phyloP scores from a whole-genome alignment of 2,329 filamentous ascomycete genomes.

The Metarhizium sp. region DNA sequence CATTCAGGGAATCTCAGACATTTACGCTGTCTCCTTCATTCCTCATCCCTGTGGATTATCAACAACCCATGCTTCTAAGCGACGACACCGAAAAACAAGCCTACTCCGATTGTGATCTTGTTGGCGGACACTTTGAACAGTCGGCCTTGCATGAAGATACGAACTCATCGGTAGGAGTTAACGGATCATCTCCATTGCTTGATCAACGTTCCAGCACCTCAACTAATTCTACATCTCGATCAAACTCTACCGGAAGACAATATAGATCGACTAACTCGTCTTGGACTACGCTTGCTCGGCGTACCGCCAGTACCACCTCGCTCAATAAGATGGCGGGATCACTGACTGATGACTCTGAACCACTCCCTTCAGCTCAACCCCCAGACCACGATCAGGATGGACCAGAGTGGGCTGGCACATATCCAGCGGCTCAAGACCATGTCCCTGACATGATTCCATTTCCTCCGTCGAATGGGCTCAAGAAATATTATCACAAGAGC shows the following conservation, averaged over 20 bases:
- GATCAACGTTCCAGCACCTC: slow-evolving; percentile 45
- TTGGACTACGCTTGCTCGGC: slow-evolving; percentile 42
- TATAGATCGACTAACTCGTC: slow-evolving; percentile 45
- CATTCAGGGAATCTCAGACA: slow-evolving; percentile 49
- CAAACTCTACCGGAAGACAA: slow-evolving; percentile 38
- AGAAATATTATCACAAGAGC: slow-evolving; percentile 22
- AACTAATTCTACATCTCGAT: slow-evolving; percentile 37
- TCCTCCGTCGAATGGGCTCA: slow-evolving; percentile 13
- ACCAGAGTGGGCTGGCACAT: slow-evolving; percentile 7
- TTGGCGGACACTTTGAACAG: slow-evolving; percentile 5
- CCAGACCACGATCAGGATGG: slow-evolving; percentile 11
- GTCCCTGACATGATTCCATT: slow-evolving; percentile 26
- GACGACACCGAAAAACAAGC: slow-evolving; percentile 19
- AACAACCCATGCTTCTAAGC: slow-evolving; percentile 38
- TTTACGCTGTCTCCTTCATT: slow-evolving; percentile 52
- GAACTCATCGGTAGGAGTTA: slow-evolving; percentile 1
- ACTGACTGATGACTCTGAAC: slow-evolving; percentile 23
- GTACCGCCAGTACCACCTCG: slow-evolving; percentile 43
- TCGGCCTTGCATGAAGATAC: slow-evolving; percentile 12
- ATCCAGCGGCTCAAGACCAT: slow-evolving; percentile 16
- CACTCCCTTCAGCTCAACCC: slow-evolving; percentile 17
- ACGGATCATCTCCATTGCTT: slow-evolving; percentile 8
- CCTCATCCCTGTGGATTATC: slow-evolving; percentile 52
- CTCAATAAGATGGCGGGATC: slow-evolving; percentile 24
- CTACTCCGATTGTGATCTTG: slow-evolving; percentile 23